Base-by-base conservation (phyloP, 208 protist genomes). In the Hexamita inflata region DNA sequence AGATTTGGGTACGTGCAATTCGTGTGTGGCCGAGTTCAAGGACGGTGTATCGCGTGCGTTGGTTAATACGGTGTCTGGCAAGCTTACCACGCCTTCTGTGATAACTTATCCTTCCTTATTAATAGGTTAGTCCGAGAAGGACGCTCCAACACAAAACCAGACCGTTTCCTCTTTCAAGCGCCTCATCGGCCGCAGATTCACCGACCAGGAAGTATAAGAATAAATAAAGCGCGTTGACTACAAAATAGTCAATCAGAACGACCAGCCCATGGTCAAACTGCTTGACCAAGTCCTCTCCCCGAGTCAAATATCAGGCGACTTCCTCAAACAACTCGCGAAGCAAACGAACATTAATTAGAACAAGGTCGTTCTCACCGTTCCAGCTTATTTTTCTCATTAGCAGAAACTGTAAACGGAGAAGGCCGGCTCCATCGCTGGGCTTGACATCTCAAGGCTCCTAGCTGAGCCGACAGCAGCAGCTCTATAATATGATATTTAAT, bases 141-240 rank as follows among this genome's bases (percentile, higher is more conserved):
- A n/a, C n/a, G n/a, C n/a, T n/a, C n/a, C n/a, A n/a, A n/a, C n/a
- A n/a, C n/a, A n/a, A n/a, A n/a, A n/a, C n/a, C n/a, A 93, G 82
- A 93, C 91, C 4, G 78, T 94, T 32, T 93, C 90, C 77, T 90
- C 93, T 78, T 87, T 88, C 64, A 94, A 94, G 82, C 81, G 91
- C 57, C 79, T 93, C 0, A 91, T 92, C 75, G 89, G 89, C 38
- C 78, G 87, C 64, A 84, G 85, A 29, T 91, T 90, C 74, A 58
- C 49, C 34, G 88, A 91, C 28, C 13, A 4, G 15, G 70, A 60
- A 28, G 75, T 79, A 41, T 28, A 60, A 58, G 35, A 30, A 7
- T 58, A 75, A 30, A 34, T 70, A 0, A 90, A 92, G 80, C 82
- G 88, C 75, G 92, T 89, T 77, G 87, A 89, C 34, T 92, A 92